Conservation (phyloP, 352 stramenopile species). For the Pythium insidiosum region DNA sequence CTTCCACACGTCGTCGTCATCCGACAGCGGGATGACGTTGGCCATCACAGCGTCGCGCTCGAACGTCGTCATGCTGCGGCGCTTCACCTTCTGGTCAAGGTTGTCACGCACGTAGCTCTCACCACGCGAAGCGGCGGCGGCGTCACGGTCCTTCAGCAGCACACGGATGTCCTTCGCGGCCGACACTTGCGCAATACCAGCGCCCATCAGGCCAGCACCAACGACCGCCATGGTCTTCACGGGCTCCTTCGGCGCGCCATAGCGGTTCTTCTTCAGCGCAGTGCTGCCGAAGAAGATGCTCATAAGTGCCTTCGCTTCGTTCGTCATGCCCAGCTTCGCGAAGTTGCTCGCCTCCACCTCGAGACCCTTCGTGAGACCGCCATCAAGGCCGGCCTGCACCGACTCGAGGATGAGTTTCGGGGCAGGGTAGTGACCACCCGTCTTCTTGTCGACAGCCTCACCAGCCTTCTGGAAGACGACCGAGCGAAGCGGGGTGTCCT, state of each 20-base stretch:
- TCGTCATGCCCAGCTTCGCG: constrained; percentile 93
- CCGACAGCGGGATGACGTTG: constrained; percentile 89
- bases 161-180: constrained; percentile 93
- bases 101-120: constrained; percentile 93
- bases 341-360: constrained; percentile 95
- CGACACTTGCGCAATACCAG: constrained; percentile 95
- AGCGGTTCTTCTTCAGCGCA: constrained; percentile 97
- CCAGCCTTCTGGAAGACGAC: constrained; percentile 93
- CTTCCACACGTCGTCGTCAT: constrained; percentile 89
- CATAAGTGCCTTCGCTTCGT: constrained; percentile 93
- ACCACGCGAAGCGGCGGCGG: constrained; percentile 68
- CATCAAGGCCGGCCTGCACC: constrained; percentile 81
- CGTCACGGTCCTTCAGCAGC: constrained; percentile 95
- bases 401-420: constrained; percentile 92
- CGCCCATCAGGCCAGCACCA: constrained; percentile 97
- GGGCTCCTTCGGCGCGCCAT: constrained; percentile 77
- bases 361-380: constrained; percentile 69
- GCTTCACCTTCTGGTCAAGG: constrained; percentile 93
- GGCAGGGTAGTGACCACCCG: constrained; percentile 94
- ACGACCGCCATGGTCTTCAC: constrained; percentile 94
- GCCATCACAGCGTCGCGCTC: constrained; percentile 89
- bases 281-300: constrained; percentile 98
- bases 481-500: constrained; percentile 91
- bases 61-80: constrained; percentile 89
- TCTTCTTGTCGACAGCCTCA: constrained; percentile 97